Evolutionary conservation across 2,329 filamentous ascomycete species (phyloP).

Genomic region (Apiospora kogelbergensis): DNA sequence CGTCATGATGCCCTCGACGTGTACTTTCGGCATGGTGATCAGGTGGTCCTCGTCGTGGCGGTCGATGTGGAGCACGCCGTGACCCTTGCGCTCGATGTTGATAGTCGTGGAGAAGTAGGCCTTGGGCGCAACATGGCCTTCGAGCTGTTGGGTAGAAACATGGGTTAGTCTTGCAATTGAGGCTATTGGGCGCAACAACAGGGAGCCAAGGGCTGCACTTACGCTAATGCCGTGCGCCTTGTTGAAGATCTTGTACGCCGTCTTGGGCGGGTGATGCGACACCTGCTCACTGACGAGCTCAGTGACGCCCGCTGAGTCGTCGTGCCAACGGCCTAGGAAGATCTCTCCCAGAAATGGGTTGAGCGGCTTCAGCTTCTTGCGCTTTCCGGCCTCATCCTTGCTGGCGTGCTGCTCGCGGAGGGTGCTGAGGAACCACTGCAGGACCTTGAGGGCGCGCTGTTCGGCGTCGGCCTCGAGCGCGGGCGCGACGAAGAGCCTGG

Average conservation of each 20-base stretch:
- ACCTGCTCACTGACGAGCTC: constrained; percentile 93
- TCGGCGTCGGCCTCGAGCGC: constrained; percentile 75
- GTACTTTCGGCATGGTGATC: constrained; percentile 86
- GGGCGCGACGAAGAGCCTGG: constrained; percentile 76
- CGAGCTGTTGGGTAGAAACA: constrained; percentile 42
- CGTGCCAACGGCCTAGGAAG: constrained; percentile 88
- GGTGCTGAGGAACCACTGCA: constrained; percentile 95
- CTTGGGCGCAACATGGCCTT: constrained; percentile 95
- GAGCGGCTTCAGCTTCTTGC: constrained; percentile 89
- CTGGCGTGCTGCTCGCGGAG: constrained; percentile 81
- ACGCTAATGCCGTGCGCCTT: constrained; percentile 69
- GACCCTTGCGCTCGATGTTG: constrained; percentile 91
- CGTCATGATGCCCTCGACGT: constrained; percentile 90
- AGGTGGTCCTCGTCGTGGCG: constrained; percentile 56
- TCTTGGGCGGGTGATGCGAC: constrained; percentile 90
- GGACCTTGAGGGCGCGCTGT: constrained; percentile 81
- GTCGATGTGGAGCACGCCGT: constrained; percentile 73
- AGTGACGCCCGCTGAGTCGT: constrained; percentile 72
- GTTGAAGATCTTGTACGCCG: constrained; percentile 92
- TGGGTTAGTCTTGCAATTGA: background rate
- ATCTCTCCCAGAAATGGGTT: constrained; percentile 96
- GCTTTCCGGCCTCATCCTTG: constrained; percentile 76
- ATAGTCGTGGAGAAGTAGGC: constrained; percentile 93
- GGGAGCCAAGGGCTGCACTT: background rate
- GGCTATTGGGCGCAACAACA: no score